Evolutionary conservation across 2,329 filamentous ascomycete genomes (phyloP).

Genomic region (Penicillium sp.): DNA sequence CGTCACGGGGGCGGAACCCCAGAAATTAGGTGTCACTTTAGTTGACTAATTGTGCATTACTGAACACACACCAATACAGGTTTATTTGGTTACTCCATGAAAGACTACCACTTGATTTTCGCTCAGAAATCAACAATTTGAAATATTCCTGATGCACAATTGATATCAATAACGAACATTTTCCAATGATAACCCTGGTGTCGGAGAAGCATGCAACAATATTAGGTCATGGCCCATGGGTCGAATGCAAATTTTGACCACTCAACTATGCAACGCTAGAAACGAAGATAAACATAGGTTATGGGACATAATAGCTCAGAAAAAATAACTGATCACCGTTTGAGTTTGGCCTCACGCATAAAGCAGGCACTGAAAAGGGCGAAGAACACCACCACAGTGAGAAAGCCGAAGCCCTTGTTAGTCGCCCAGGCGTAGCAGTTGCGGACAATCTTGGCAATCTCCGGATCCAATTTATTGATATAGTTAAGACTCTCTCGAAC

Average conservation of each 20-base stretch:
- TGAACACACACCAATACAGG: background rate
- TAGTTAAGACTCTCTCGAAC: slow-evolving; percentile 71
- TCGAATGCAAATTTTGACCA: background rate
- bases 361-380: slow-evolving; percentile 49
- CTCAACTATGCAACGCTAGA: background rate
- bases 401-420: slow-evolving; percentile 52
- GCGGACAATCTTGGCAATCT: slow-evolving; percentile 59
- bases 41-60: background rate
- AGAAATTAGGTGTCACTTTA: background rate
- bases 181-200: background rate
- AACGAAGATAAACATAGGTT: background rate
- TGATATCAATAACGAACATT: background rate
- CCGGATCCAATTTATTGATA: slow-evolving; percentile 64
- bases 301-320: background rate
- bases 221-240: background rate
- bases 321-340: slow-evolving; percentile 18
- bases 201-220: background rate
- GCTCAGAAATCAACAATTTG: background rate
- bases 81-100: background rate
- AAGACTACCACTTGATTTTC: background rate
- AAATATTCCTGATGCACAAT: background rate
- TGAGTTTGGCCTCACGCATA: slow-evolving; percentile 59
- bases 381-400: slow-evolving; percentile 52
- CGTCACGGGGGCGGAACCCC: background rate
- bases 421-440: slow-evolving; percentile 64